Evolutionary conservation across 257 asterid species (phyloP).

Genomic region (Solanum etuberosum): DNA sequence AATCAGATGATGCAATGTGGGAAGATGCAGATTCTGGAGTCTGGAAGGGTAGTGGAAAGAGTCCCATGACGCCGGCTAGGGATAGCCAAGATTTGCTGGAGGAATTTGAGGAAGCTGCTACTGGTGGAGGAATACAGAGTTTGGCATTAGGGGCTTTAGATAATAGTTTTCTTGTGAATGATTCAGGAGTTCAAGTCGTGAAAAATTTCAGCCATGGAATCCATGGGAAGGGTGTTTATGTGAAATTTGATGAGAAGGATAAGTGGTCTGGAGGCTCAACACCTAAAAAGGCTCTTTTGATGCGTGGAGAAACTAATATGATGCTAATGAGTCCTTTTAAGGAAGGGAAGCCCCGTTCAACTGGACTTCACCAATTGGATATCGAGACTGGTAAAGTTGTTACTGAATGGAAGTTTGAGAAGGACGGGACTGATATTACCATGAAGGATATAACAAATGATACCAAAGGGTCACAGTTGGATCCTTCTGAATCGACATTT

Average conservation of each 20-base stretch:
- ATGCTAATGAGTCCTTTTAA: constrained; percentile 84
- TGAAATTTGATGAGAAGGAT: constrained; percentile 49
- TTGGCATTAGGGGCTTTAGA: constrained; percentile 94
- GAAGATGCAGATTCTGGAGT: constrained; percentile 81
- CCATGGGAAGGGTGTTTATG: constrained; percentile 94
- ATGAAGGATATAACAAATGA: constrained; percentile 84
- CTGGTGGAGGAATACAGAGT: constrained; percentile 89
- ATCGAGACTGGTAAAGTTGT: constrained; percentile 94
- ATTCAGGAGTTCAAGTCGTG: constrained; percentile 93
- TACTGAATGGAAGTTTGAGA: constrained; percentile 89
- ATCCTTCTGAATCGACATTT: constrained; percentile 92
- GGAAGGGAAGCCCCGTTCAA: constrained; percentile 59
- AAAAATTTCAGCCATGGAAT: constrained; percentile 96
- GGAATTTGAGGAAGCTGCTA: constrained; percentile 87
- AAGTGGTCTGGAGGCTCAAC: constrained; percentile 27
- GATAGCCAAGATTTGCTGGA: constrained; percentile 68
- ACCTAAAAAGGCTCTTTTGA: constrained; percentile 75
- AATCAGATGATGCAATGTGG: constrained; percentile 88
- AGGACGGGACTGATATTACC: constrained; percentile 77
- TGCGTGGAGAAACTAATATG: constrained; percentile 98
- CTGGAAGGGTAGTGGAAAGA: constrained; percentile 56
- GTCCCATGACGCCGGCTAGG: constrained; percentile 29
- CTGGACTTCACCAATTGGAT: constrained; percentile 87
- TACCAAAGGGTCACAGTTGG: constrained; percentile 90
- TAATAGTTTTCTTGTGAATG: constrained; percentile 82